phyloP scores from a whole-genome alignment of 1,284 basidiomycete species.

The Tremellales sp. region DNA sequence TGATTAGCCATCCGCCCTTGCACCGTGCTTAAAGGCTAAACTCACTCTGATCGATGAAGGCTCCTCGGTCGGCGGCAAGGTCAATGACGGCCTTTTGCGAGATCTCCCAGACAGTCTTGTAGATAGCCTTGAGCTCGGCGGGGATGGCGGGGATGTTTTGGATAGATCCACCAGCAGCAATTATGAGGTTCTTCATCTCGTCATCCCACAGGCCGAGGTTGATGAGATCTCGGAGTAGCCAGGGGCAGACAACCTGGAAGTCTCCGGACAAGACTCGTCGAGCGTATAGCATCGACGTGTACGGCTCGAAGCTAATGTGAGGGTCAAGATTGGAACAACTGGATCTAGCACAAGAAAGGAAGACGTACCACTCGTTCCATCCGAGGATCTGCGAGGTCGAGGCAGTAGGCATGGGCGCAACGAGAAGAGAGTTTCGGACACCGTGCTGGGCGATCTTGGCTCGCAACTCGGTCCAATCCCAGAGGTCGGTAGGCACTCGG shows the following conservation, averaged over 20 bases:
- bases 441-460: slow-evolving; percentile 82
- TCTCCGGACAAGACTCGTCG: slow-evolving; percentile 99
- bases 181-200: slow-evolving; percentile 99
- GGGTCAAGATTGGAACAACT: not conserved
- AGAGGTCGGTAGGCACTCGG: slow-evolving; percentile 83
- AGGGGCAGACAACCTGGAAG: slow-evolving; percentile 99
- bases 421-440: slow-evolving; percentile 87
- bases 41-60: slow-evolving; percentile 92
- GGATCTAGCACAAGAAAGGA: not conserved
- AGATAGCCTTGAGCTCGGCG: slow-evolving; percentile 72
- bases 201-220: slow-evolving; percentile 96
- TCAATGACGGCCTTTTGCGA: slow-evolving; percentile 98
- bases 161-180: slow-evolving; percentile 93
- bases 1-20: not conserved
- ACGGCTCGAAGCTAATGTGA: slow-evolving; percentile 48
- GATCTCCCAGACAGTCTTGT: slow-evolving; percentile 81
- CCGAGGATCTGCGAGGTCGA: slow-evolving; percentile 98
- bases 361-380: slow-evolving; percentile 88
- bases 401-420: slow-evolving; percentile 98
- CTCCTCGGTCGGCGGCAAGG: slow-evolving; percentile 95
- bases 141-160: slow-evolving; percentile 86
- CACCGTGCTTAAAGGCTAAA: not conserved
- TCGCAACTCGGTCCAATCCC: slow-evolving; percentile 92
- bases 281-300: slow-evolving; percentile 89
- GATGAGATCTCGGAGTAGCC: slow-evolving; percentile 95